Percentiles rank a stretch among this genome's conserved stretches.
Conservation (phyloP, 179 eudicot genomes). For the Beta corolliflora region DNA sequence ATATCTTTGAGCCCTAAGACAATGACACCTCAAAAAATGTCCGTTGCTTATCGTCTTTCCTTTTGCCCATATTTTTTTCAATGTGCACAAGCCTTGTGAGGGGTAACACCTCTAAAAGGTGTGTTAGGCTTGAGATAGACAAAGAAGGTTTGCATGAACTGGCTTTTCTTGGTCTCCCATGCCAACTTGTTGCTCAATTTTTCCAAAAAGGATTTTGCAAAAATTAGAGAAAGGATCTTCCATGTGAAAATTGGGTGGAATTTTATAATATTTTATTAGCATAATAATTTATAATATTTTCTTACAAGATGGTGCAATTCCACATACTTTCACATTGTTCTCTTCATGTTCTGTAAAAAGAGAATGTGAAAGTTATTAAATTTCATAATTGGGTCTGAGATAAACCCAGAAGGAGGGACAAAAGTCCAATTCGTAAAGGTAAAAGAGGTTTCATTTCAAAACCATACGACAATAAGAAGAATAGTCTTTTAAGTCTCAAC, state of each 20-base stretch:
- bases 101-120: conserved; percentile 25
- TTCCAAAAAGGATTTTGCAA: neutral
- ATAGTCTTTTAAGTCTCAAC: too few species aligned
- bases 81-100: conserved; percentile 18
- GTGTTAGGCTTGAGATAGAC: conserved; percentile 34
- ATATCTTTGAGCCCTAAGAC: conserved; percentile 29
- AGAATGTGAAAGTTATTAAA: too few species aligned
- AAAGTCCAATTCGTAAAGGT: too few species aligned
- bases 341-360: too few species aligned
- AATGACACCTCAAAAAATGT: conserved; percentile 34
- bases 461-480: too few species aligned
- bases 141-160: conserved; percentile 17
- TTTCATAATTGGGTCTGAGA: too few species aligned
- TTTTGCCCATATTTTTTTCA: conserved; percentile 29
- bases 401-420: too few species aligned
- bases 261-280: neutral
- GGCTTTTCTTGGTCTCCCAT: conserved; percentile 25
- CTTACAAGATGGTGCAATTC: too few species aligned
- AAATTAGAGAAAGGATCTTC: neutral
- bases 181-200: conserved; percentile 13
- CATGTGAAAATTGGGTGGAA: neutral
- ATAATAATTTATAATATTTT: neutral
- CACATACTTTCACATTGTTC: too few species aligned
- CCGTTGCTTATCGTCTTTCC: conserved; percentile 19
- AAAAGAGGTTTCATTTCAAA: too few species aligned